phyloP scores from a whole-genome alignment of 345 rosid genomes.

The Pistacia vera region DNA sequence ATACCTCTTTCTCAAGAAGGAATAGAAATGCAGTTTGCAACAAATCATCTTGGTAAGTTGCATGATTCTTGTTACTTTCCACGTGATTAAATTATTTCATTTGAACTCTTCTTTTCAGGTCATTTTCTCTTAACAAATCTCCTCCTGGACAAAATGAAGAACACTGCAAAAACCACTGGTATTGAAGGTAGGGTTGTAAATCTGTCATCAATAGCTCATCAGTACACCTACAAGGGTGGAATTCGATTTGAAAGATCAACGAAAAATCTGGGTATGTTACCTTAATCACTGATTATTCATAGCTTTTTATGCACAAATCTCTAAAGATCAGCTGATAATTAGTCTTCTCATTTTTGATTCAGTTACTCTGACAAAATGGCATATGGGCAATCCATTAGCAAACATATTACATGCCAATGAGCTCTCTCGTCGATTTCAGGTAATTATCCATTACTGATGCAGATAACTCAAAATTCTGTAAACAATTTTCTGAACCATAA shows the following conservation, averaged over 20 bases:
- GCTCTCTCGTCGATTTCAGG: constrained; percentile 87
- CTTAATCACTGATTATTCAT: not conserved
- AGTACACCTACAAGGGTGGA: constrained; percentile 59
- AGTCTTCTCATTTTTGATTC: not conserved
- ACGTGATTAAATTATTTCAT: not conserved
- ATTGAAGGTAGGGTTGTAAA: constrained; percentile 85
- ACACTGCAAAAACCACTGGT: constrained; percentile 52
- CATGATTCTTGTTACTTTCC: not conserved
- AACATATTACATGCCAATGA: constrained; percentile 84
- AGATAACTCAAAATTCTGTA: not conserved
- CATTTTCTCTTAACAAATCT: constrained; percentile 87
- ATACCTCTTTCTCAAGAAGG: constrained; percentile 71
- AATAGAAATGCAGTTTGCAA: constrained; percentile 75
- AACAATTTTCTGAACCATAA: not conserved
- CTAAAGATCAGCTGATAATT: not conserved
- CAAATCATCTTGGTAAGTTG: constrained; percentile 69
- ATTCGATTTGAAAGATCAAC: constrained; percentile 62
- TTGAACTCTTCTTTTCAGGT: constrained; percentile 40
- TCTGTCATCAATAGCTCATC: constrained; percentile 85
- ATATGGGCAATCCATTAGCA: constrained; percentile 89
- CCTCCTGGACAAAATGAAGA: constrained; percentile 82
- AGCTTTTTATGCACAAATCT: too few relatives aligned
- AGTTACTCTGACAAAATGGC: constrained; percentile 89
- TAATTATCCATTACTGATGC: constrained; percentile 8
- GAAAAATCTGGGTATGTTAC: constrained; percentile 40